Evolutionary conservation across 169 alveolate species (phyloP).

Genomic region (Theileria orientalis): DNA sequence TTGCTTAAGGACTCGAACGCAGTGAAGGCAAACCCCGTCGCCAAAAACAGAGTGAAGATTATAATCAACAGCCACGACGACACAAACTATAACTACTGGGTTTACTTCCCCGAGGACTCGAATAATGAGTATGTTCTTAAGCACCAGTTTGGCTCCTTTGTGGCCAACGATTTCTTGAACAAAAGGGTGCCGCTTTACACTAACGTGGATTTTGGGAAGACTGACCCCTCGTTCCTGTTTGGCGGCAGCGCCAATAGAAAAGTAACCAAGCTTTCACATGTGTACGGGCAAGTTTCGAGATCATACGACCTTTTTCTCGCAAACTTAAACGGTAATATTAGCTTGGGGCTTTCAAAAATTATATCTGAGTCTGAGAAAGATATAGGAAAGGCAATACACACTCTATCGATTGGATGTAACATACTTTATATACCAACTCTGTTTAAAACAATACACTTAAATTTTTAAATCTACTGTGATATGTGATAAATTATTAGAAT

Average conservation of each 20-base stretch:
- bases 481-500: too few species aligned
- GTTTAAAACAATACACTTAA: background rate
- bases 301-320: background rate
- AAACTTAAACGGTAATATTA: background rate
- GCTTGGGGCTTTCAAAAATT: background rate
- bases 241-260: background rate
- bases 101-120: background rate
- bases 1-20: too few species aligned
- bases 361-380: background rate
- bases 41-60: background rate
- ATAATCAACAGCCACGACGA: background rate
- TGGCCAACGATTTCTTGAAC: background rate
- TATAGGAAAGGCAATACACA: background rate
- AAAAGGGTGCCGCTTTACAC: conserved; percentile 1
- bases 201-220: background rate
- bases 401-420: background rate
- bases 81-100: background rate
- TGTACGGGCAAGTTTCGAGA: conserved; percentile 5
- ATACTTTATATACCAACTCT: background rate
- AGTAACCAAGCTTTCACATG: background rate
- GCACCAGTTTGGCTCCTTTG: conserved; percentile 6
- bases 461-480: background rate
- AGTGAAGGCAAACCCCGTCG: too few species aligned
- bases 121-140: background rate
- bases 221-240: conserved; percentile 1